phyloP scores from a whole-genome alignment of 345 rosid genomes.

The Salix suchowensis region DNA sequence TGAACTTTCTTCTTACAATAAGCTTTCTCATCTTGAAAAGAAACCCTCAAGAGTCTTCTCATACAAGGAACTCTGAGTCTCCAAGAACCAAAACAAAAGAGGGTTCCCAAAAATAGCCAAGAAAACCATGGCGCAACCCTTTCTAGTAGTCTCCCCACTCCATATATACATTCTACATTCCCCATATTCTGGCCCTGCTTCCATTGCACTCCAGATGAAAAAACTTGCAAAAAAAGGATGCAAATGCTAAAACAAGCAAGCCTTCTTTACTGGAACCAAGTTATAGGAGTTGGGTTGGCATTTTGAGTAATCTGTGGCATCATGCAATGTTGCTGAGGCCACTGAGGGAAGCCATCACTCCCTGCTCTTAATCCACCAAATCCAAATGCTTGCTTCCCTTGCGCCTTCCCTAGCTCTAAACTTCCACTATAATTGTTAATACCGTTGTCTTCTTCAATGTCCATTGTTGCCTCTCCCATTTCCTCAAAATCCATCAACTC shows the following conservation, averaged over 20 bases:
- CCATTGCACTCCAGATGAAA: background rate
- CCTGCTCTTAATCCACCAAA: constrained; percentile 12
- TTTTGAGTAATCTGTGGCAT: constrained; percentile 41
- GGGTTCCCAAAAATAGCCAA: background rate
- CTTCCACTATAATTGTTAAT: background rate
- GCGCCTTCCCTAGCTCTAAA: background rate
- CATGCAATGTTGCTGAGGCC: constrained; percentile 60
- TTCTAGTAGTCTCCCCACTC: background rate
- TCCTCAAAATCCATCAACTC: constrained; percentile 53
- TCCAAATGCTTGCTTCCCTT: background rate
- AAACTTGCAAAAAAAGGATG: background rate
- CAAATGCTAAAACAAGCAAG: background rate
- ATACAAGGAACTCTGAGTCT: background rate
- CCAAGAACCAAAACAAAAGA: background rate
- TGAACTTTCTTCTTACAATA: background rate
- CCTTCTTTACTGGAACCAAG: constrained; percentile 40
- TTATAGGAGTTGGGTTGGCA: constrained; percentile 39
- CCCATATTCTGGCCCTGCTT: background rate
- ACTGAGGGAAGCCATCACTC: constrained; percentile 28
- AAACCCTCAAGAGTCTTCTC: background rate
- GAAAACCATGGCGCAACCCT: background rate
- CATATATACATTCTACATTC: background rate
- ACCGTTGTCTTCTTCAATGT: constrained; percentile 39
- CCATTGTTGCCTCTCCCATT: constrained; percentile 45
- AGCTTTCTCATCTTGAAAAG: background rate